Percentiles rank a stretch among this genome's conserved stretches.
Conservation (phyloP, 495 filamentous ascomycete species). For the Neurospora discreta region DNA sequence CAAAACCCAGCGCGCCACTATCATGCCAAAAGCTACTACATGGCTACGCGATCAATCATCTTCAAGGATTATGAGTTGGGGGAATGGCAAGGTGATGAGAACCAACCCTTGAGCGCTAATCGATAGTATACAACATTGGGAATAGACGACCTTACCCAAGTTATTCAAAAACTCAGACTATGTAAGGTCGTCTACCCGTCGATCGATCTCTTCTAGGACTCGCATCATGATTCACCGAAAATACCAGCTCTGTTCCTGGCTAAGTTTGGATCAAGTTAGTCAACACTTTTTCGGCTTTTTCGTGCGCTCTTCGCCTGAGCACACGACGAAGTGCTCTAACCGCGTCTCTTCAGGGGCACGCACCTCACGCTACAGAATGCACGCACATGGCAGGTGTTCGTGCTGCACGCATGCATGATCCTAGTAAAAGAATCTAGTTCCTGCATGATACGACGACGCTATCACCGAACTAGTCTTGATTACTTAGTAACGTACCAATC, state of each 20-base stretch:
- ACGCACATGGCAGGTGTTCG: not conserved
- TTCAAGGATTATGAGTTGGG: not conserved
- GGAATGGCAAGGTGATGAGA: not conserved
- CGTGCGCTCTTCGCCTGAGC: not conserved
- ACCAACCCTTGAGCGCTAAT: not conserved
- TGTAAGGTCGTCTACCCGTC: not conserved
- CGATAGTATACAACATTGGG: not conserved
- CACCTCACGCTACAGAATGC: not conserved
- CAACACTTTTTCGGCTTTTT: not conserved
- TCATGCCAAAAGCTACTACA: not conserved
- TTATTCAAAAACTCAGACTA: not conserved
- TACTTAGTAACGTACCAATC: too few species aligned
- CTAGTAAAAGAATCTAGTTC: not conserved
- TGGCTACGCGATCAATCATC: not conserved
- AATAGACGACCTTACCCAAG: not conserved
- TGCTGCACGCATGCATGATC: not conserved
- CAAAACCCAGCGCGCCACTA: not conserved
- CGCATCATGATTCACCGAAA: not conserved
- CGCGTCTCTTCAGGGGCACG: not conserved
- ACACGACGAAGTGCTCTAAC: not conserved
- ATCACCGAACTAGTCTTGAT: not conserved
- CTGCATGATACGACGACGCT: not conserved
- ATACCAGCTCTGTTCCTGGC: not conserved
- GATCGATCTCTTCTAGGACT: not conserved
- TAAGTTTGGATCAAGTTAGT: not conserved